phyloP scores from a whole-genome alignment of 2,329 filamentous ascomycete species.

The Monosporascus sp. region DNA sequence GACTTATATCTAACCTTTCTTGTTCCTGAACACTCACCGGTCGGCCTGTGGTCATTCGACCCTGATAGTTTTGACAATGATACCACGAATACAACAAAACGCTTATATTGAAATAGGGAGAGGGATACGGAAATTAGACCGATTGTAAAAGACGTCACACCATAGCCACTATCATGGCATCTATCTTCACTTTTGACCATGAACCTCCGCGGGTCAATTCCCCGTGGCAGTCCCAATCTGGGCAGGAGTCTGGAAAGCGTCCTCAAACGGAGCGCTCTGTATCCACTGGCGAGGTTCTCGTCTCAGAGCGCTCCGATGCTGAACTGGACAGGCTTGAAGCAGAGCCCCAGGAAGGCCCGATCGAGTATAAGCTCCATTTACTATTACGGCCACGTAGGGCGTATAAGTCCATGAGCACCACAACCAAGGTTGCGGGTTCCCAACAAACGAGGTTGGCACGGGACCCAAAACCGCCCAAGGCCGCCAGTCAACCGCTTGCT shows the following conservation, averaged over 20 bases:
- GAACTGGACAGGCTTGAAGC: slow-evolving; percentile 66
- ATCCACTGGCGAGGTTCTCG: slow-evolving; percentile 26
- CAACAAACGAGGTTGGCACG: slow-evolving; percentile 23
- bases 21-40: background rate
- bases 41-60: slow-evolving; percentile 8
- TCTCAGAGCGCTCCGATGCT: slow-evolving; percentile 25
- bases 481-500: slow-evolving; percentile 14
- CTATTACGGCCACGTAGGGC: slow-evolving; percentile 71
- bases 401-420: slow-evolving; percentile 68
- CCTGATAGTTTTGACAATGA: slow-evolving; percentile 33
- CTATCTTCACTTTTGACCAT: slow-evolving; percentile 91
- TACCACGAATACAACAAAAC: slow-evolving; percentile 28
- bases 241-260: slow-evolving; percentile 38
- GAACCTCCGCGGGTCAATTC: slow-evolving; percentile 84
- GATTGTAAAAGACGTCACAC: slow-evolving; percentile 7
- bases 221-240: slow-evolving; percentile 83
- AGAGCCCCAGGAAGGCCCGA: slow-evolving; percentile 89
- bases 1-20: background rate
- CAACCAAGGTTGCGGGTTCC: slow-evolving; percentile 23
- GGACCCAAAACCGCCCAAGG: slow-evolving; percentile 21
- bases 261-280: slow-evolving; percentile 22
- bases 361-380: slow-evolving; percentile 94
- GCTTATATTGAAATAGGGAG: slow-evolving; percentile 2
- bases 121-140: slow-evolving; percentile 4
- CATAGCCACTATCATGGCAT: slow-evolving; percentile 60